phyloP scores from a whole-genome alignment of 352 stramenopile genomes.

The Phytophthora agathidicida region DNA sequence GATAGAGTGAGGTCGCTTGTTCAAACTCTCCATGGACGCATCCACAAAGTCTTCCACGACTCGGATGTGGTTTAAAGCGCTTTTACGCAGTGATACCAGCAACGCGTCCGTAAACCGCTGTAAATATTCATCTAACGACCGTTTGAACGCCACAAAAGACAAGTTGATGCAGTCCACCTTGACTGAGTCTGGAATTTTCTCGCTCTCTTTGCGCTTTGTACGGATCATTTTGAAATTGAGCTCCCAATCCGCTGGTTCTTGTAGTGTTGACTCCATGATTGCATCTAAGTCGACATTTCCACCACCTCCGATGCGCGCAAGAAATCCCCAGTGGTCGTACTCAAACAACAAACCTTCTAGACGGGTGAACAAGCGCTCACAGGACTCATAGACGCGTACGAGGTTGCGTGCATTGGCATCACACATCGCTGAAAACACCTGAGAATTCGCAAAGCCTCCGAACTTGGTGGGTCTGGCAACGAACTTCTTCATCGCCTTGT shows the following conservation, averaged over 20 bases:
- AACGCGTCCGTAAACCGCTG: constrained; percentile 88
- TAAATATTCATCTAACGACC: constrained; percentile 84
- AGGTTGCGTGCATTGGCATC: constrained; percentile 88
- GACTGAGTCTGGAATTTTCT: constrained; percentile 91
- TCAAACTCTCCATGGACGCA: constrained; percentile 88
- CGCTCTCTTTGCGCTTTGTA: constrained; percentile 90
- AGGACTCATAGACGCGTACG: constrained; percentile 90
- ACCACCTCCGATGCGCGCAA: constrained; percentile 50
- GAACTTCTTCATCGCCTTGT: constrained; percentile 96
- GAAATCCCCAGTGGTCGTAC: constrained; percentile 86
- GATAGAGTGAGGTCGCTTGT: constrained; percentile 89
- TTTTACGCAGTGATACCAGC: constrained; percentile 86
- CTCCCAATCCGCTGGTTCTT: constrained; percentile 83
- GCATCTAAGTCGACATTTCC: constrained; percentile 70
- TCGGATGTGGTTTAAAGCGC: constrained; percentile 76
- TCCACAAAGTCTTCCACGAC: constrained; percentile 91
- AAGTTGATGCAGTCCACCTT: constrained; percentile 93
- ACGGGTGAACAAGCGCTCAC: constrained; percentile 89
- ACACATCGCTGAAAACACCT: constrained; percentile 91
- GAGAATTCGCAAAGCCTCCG: constrained; percentile 85
- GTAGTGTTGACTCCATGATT: constrained; percentile 80
- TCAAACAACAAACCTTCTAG: constrained; percentile 74
- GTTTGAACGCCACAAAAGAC: constrained; percentile 90
- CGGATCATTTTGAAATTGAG: constrained; percentile 92
- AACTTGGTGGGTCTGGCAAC: constrained; percentile 92